Conservation (phyloP, 305 asterid genomes). For the Striga hermonthica region DNA sequence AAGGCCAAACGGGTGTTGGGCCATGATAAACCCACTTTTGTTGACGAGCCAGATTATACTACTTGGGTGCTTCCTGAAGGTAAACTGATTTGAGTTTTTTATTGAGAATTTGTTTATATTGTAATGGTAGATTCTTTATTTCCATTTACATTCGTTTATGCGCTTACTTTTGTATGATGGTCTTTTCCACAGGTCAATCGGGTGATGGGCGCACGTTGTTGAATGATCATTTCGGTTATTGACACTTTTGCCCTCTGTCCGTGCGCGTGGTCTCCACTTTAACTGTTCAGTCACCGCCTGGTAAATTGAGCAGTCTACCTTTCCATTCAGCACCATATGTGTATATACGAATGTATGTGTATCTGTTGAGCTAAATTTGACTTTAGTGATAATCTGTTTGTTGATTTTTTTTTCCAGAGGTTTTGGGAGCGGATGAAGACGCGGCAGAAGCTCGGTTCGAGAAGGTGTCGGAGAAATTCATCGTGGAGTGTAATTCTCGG, state of each 20-base stretch:
- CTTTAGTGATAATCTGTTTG: background rate
- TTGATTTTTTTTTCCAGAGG: conserved; percentile 38
- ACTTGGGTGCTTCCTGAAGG: too few relatives aligned
- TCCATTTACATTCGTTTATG: too few relatives aligned
- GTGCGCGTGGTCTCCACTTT: conserved; percentile 75
- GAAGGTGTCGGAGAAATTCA: too few relatives aligned
- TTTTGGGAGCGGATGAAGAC: conserved; percentile 67
- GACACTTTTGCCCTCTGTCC: conserved; percentile 46
- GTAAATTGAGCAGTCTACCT: conserved; percentile 1
- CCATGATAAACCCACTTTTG: too few relatives aligned
- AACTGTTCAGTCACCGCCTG: too few relatives aligned
- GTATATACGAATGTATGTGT: too few relatives aligned
- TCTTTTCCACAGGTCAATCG: conserved; percentile 68
- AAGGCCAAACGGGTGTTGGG: too few relatives aligned
- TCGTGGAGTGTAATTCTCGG: too few relatives aligned
- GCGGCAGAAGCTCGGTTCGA: conserved; percentile 93
- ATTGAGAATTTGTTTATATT: too few relatives aligned
- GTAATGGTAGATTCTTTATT: too few relatives aligned
- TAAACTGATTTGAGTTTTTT: too few relatives aligned
- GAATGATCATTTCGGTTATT: conserved; percentile 84
- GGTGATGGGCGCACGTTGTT: conserved; percentile 93
- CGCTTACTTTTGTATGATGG: conserved; percentile 22
- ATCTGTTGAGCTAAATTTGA: conserved; percentile 14
- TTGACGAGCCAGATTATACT: too few relatives aligned
- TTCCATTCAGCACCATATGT: background rate